Conservation (phyloP, 2,329 filamentous ascomycete species). For the Venturia nashicola region DNA sequence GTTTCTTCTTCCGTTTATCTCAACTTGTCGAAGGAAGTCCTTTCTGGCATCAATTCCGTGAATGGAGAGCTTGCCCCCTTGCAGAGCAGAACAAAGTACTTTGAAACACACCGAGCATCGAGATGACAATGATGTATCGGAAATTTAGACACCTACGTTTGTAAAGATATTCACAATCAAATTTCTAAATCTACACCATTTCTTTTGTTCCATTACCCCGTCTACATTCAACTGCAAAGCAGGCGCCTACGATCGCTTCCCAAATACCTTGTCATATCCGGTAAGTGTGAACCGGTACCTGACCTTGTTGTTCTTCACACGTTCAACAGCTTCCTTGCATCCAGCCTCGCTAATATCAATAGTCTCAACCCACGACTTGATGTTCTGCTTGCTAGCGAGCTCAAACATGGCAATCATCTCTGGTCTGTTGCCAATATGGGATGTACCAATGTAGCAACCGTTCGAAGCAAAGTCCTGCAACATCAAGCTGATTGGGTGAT, state of each 20-base stretch:
- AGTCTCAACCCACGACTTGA: conserved; percentile 46
- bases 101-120: too few relatives aligned
- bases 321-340: conserved; percentile 56
- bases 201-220: neutral
- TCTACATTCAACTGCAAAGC: too few relatives aligned
- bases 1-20: neutral
- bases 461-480: conserved; percentile 66
- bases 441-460: conserved; percentile 44
- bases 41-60: too few relatives aligned
- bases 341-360: conserved; percentile 61
- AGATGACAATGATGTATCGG: too few relatives aligned
- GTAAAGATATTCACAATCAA: neutral
- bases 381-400: conserved; percentile 36
- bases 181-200: neutral
- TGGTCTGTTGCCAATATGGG: conserved; percentile 36
- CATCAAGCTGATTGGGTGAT: conserved; percentile 58
- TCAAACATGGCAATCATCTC: conserved; percentile 41
- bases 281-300: conserved; percentile 61
- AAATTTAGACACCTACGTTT: too few relatives aligned
- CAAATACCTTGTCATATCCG: conserved; percentile 56
- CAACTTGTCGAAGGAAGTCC: neutral
- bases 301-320: conserved; percentile 55
- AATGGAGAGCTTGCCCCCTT: too few relatives aligned
- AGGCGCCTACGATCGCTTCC: conserved; percentile 24
- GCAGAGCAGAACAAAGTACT: too few relatives aligned